Evolutionary conservation across 2,329 filamentous ascomycete species (phyloP).

Genomic region (Talaromyces amestolkiae): DNA sequence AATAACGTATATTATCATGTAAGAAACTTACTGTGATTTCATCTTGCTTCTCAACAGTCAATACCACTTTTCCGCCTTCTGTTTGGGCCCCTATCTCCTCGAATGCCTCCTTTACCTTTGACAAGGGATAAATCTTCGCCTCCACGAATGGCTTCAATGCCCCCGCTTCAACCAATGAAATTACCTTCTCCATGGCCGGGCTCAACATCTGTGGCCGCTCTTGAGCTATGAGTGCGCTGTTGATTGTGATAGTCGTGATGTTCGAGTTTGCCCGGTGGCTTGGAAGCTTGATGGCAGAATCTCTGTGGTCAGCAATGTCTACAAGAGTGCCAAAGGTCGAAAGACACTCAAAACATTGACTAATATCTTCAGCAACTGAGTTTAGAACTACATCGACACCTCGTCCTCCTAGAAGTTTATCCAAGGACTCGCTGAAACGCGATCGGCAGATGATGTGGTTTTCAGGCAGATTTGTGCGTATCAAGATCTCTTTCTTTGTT

Average conservation of each 20-base stretch:
- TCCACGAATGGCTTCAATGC: neutral
- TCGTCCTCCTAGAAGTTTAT: neutral
- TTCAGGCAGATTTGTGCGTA: neutral
- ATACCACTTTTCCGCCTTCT: neutral
- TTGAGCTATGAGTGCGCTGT: neutral
- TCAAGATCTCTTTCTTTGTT: neutral
- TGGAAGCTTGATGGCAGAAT: neutral
- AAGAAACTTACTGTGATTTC: neutral
- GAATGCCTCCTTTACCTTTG: neutral
- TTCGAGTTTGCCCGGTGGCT: neutral
- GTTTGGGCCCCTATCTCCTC: neutral
- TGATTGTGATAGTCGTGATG: neutral
- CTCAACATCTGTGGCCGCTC: neutral
- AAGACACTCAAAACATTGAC: neutral
- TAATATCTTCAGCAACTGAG: neutral
- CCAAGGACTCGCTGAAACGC: neutral
- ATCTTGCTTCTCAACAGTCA: neutral
- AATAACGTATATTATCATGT: neutral
- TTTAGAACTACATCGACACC: neutral
- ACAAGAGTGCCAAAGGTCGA: neutral
- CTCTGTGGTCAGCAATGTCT: neutral
- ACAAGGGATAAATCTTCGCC: neutral
- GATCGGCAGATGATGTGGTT: neutral
- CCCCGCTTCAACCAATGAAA: neutral
- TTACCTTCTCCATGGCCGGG: neutral